A percentile compares a stretch with the other conserved stretches of the same genome.
Evolutionary conservation across 2,329 filamentous ascomycete species (phyloP).

Genomic region (Alternaria arbusti): DNA sequence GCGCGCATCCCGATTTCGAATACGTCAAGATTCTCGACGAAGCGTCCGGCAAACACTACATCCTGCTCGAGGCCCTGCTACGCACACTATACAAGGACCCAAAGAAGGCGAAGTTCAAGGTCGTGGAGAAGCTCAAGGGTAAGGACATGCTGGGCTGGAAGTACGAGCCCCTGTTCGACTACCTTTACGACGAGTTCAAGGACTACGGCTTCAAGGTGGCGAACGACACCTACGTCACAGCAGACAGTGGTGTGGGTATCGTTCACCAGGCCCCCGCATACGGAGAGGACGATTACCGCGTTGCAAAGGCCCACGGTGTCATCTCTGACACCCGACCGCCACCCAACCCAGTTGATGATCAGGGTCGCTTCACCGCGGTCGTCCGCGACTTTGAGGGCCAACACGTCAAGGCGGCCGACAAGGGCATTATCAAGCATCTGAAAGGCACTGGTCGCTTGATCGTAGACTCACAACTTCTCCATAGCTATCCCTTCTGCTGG

Average conservation of each 20-base stretch:
- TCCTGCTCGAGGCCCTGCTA: conserved; percentile 82
- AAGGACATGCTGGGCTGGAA: conserved; percentile 86
- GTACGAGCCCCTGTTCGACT: conserved; percentile 87
- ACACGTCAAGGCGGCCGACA: conserved; percentile 92
- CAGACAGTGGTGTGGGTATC: conserved; percentile 89
- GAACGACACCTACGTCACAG: conserved; percentile 84
- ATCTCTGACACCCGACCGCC: conserved; percentile 78
- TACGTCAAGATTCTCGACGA: conserved; percentile 88
- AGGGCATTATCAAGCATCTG: conserved; percentile 88
- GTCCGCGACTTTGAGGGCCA: conserved; percentile 83
- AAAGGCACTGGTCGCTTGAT: conserved; percentile 78
- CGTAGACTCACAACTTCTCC: conserved; percentile 84
- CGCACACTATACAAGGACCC: conserved; percentile 89
- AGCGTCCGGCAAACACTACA: conserved; percentile 80
- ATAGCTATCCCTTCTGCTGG: conserved; percentile 94
- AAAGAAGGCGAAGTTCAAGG: conserved; percentile 92
- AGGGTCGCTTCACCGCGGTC: conserved; percentile 77
- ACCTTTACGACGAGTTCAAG: conserved; percentile 89
- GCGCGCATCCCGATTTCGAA: conserved; percentile 81
- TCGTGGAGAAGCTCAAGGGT: conserved; percentile 79
- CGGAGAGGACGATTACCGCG: conserved; percentile 94
- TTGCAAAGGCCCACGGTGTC: conserved; percentile 76
- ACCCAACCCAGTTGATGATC: conserved; percentile 90
- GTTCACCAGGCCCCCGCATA: conserved; percentile 94
- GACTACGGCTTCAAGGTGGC: conserved; percentile 82